These are phyloP conservation scores for Cicer bijugum DNA, from an alignment of 306 rosid genomes.

Conservation along the genomic window DNA sequence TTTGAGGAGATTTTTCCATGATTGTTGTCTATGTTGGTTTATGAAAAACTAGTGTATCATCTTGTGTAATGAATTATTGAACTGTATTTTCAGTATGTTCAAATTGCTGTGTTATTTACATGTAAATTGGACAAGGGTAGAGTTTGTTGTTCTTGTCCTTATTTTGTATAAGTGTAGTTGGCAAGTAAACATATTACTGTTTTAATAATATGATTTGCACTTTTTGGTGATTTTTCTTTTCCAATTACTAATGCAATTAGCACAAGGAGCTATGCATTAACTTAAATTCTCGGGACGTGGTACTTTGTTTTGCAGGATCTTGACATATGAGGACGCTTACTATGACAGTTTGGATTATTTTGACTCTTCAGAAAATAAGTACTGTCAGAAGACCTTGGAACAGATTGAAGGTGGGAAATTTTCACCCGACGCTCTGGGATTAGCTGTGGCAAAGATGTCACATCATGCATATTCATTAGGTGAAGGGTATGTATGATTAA, in stretches of 20 bases:
- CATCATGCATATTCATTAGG: constrained; percentile 86
- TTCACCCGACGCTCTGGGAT: constrained; percentile 72
- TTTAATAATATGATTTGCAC: constrained; percentile 15
- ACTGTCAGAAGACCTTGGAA: constrained; percentile 58
- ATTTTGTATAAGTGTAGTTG: background rate
- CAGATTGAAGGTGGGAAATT: constrained; percentile 57
- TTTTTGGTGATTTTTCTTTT: constrained; percentile 19
- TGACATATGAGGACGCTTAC: constrained; percentile 96
- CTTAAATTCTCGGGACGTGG: constrained; percentile 19
- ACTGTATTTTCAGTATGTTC: background rate
- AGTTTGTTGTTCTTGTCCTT: no score
- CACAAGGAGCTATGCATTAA: constrained; percentile 21
- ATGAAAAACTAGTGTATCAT: no score
- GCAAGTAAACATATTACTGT: constrained; percentile 3
- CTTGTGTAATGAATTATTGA: background rate
- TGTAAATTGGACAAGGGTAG: background rate
- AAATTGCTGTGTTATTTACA: constrained; percentile 20
- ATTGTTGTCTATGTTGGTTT: no score
- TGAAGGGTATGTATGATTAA: constrained; percentile 87
- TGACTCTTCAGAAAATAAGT: constrained; percentile 52
- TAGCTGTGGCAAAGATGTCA: constrained; percentile 90
- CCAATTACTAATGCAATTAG: background rate
- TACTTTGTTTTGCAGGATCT: constrained; percentile 66
- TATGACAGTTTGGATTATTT: constrained; percentile 65
- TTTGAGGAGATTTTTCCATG: no score